phyloP scores from a whole-genome alignment of 768 basidiomycete species.

The Boletus huronensis region DNA sequence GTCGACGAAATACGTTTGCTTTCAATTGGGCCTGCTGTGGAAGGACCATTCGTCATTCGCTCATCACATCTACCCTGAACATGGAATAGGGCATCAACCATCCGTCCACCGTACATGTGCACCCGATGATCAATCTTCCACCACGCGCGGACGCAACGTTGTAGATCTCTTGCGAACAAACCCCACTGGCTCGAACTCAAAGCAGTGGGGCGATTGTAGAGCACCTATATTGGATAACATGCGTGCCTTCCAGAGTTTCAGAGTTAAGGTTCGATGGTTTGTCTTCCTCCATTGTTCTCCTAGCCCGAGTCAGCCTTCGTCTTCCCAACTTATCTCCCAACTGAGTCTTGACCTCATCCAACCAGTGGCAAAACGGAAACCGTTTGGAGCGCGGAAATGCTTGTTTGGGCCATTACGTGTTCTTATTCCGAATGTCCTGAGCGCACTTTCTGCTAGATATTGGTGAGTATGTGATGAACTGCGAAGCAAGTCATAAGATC shows the following conservation, averaged over 20 bases:
- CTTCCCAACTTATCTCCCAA: conserved; percentile 28
- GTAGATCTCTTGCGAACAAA: conserved; percentile 11
- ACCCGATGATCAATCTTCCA: conserved; percentile 28
- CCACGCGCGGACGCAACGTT: conserved; percentile 24
- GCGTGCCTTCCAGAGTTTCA: conserved; percentile 5
- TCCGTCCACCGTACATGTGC: conserved; percentile 11
- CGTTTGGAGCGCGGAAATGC: conserved; percentile 13
- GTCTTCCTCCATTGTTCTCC: conserved; percentile 10
- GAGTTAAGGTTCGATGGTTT: conserved; percentile 16
- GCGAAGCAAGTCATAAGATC: conserved; percentile 9
- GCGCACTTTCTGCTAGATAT: background rate
- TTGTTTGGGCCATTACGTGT: conserved; percentile 8
- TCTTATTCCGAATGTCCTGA: background rate
- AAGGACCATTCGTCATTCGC: conserved; percentile 10
- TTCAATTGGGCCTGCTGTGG: conserved; percentile 3
- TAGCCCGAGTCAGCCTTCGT: background rate
- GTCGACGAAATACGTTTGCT: background rate
- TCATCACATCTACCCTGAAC: conserved; percentile 17
- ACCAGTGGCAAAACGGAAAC: conserved; percentile 4
- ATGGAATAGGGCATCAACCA: conserved; percentile 7
- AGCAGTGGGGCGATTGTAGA: background rate
- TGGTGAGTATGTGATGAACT: background rate
- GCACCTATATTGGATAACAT: background rate
- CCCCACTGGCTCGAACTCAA: conserved; percentile 5
- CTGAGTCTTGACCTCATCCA: conserved; percentile 11